These are phyloP conservation scores for Xylaria multiplex DNA, from an alignment of 2,329 filamentous ascomycete species.

Conservation along the genomic window DNA sequence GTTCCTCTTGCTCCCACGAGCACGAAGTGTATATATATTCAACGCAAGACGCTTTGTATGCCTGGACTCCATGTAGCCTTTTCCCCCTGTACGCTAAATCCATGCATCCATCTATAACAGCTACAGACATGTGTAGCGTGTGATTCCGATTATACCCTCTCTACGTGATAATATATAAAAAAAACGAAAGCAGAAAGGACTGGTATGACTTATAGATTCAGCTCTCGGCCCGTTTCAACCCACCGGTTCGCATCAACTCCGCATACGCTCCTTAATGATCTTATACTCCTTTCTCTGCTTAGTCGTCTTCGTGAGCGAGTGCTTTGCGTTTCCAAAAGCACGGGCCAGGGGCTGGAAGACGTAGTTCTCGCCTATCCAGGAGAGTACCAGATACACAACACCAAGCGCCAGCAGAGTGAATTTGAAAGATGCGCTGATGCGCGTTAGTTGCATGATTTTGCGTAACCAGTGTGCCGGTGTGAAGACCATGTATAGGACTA, in stretches of 20 bases:
- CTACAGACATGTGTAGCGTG: neutral
- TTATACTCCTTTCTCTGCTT: constrained; percentile 94
- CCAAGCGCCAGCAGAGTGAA: constrained; percentile 77
- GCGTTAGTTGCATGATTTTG: constrained; percentile 85
- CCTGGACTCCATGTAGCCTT: neutral
- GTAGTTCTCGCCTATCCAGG: constrained; percentile 77
- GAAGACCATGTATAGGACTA: constrained; percentile 84
- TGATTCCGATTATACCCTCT: neutral
- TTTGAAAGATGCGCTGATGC: constrained; percentile 77
- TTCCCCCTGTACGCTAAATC: neutral
- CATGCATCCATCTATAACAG: neutral
- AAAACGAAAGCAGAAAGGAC: neutral
- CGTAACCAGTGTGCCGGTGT: constrained; percentile 75
- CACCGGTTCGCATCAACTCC: constrained; percentile 44
- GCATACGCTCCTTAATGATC: constrained; percentile 75
- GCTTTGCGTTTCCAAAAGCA: constrained; percentile 70
- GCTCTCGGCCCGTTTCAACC: neutral
- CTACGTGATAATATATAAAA: neutral
- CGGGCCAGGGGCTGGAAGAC: constrained; percentile 76
- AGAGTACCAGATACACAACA: constrained; percentile 71
- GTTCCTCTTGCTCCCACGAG: neutral
- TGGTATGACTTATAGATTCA: neutral
- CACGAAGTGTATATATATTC: neutral
- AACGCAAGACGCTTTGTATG: neutral
- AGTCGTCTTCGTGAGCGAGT: constrained; percentile 64